Base-by-base conservation (phyloP, 2,329 filamentous ascomycete genomes). In the Cladosporium phlei region DNA sequence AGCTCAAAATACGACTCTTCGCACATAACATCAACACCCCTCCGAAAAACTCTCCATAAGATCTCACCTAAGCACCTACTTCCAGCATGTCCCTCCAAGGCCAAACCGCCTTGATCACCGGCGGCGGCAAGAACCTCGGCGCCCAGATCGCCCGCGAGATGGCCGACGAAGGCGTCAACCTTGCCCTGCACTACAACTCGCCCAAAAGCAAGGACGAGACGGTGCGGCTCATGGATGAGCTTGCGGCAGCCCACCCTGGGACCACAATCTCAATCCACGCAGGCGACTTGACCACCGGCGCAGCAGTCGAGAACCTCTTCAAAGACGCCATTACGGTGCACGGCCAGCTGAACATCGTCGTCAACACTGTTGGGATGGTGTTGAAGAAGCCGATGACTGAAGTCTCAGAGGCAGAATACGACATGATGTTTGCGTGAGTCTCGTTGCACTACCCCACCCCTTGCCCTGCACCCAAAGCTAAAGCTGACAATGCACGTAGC, bases 321-420 rank as follows among this genome's bases (percentile, higher is more conserved):
- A 55, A 63, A 19, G 55, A 59, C 2, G 61, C 66, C 16, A 32
- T 68, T 10, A 53, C 61, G 32, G 64, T 71, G 35, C 69, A 73
- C 54, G 68, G 67, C n/a, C 61, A 64, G 47, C 55, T 75, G 35
- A 70, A 76, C 52, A 70, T 75, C 46, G 66, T 74, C 7, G 61
- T 75, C 48, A 74, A 75, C 58, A 74, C 70, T 3, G 62, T 73
- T 19, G 72, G 72, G 34, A 73, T 71, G 58, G 70, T 71, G 24
- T 57, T 72, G 34, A 72, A 72, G 67, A 74, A 74, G 61, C 63
- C 68, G 5, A 69, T 72, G 21, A 58, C 59, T 1, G 66, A 69
- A 10, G 69, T 74, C 37, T 62, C 58, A 3, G 72, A 74, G 52
- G 62, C 56, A 9, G 71, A 75, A 46, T 73, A 73, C 52, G 71